Evolutionary conservation across 2,329 filamentous ascomycete genomes (phyloP).

Genomic region (Penicillium verrucosum): DNA sequence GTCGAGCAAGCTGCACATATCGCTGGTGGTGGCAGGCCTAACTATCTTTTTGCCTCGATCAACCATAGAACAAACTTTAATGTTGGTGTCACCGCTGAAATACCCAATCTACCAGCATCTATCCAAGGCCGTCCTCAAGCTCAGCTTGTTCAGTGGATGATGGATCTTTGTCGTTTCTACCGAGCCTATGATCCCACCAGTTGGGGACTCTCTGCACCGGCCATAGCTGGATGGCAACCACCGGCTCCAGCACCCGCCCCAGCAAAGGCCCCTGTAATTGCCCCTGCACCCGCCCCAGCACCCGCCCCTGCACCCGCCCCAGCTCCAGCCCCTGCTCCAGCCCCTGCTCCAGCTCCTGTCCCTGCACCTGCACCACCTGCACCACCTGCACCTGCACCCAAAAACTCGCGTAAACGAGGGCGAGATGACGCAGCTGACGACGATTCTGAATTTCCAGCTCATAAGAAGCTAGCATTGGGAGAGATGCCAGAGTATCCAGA

Average conservation of each 20-base stretch:
- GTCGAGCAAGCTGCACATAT: fast-evolving
- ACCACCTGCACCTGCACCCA: background rate
- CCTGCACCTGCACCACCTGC: too few relatives aligned
- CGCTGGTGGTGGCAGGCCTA: fast-evolving
- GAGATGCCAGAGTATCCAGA: background rate
- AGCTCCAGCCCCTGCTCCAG: background rate
- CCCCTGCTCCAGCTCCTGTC: background rate
- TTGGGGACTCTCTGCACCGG: background rate
- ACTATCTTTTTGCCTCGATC: background rate
- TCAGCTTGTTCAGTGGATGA: background rate
- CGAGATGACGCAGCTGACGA: background rate
- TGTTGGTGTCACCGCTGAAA: background rate
- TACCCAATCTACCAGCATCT: background rate
- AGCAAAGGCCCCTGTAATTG: background rate
- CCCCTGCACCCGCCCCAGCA: too few relatives aligned
- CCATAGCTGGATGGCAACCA: background rate
- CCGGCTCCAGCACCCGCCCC: background rate
- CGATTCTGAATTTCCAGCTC: background rate
- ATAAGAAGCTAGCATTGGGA: background rate
- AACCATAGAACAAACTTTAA: background rate
- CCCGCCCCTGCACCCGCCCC: too few relatives aligned
- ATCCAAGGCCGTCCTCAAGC: background rate
- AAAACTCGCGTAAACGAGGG: background rate
- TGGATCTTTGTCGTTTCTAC: background rate
- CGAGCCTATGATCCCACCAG: background rate